Base-by-base conservation (phyloP, 345 rosid species). In the Microcos paniculata region DNA sequence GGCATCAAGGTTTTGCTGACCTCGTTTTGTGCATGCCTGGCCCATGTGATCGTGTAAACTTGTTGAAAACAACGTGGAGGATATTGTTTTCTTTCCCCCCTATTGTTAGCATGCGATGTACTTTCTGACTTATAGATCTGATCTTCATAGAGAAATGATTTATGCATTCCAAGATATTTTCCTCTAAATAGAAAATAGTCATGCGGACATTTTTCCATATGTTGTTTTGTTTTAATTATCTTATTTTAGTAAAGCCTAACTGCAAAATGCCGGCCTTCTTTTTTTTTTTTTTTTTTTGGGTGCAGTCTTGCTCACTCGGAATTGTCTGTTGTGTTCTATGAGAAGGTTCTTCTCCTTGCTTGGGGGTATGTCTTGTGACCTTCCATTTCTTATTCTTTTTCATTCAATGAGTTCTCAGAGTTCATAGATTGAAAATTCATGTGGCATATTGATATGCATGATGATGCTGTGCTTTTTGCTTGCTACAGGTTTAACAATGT, bases 281-380 rank as follows among this genome's bases (percentile, higher is more conserved):
- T 48, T 28, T 73, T 76, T 14, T 26, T 62, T 42, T 55, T 74
- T 66, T 80, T 23, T n/a, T n/a, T n/a, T n/a, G n/a, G n/a, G n/a
- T 80, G 85, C 89, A 94, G 97, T 86, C 98, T 94, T 33, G 98
- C 98, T 15, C 98, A 96, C 85, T 92, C 98, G 0, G 98, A 94
- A 85, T 81, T 96, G 79, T 96, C 99, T 8, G 86, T 84, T 45
- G 98, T 94, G 53, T 96, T 96, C 87, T 94, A 94, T 40, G 98
- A 96, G 91, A 96, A 94, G 86, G 97, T 96, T 80, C 97, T 96
- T 40, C 82, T 94, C 40, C 86, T 94, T 46, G 92, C 91, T 49
- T 91, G 90, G 90, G 97, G 98, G 97, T 93, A 92, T 51, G 96
- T 83, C 19, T 15, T 59, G 40, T 33, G 30, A 23, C 48, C 42